These are phyloP conservation scores for Dothistroma septosporum DNA, from an alignment of 2,329 filamentous ascomycete species.

Conservation along the genomic window DNA sequence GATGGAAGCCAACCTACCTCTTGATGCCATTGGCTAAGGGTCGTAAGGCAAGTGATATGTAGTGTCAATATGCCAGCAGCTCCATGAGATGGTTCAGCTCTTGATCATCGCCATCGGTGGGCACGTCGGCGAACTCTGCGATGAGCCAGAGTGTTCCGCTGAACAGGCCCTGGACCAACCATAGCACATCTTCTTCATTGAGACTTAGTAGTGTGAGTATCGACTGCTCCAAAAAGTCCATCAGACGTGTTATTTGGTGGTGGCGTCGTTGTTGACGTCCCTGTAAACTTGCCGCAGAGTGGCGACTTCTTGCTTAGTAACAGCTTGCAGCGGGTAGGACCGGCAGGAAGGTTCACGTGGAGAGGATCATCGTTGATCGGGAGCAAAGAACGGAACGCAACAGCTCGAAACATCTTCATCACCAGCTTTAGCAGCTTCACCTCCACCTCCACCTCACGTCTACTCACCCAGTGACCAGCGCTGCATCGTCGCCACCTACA, in stretches of 20 bases:
- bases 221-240: background rate
- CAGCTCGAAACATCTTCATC: background rate
- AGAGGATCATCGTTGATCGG: background rate
- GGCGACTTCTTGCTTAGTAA: background rate
- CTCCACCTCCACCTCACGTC: background rate
- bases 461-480: background rate
- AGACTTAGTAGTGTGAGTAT: conserved; percentile 10
- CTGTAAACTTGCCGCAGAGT: background rate
- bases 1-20: background rate
- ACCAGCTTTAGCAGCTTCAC: background rate
- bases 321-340: background rate
- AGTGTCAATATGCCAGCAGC: background rate
- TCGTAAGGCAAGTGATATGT: background rate
- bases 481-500: background rate
- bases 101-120: background rate
- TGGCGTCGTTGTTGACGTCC: background rate
- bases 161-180: conserved; percentile 13
- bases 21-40: background rate
- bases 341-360: background rate
- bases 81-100: conserved; percentile 9
- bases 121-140: conserved; percentile 13
- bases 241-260: background rate
- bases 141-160: conserved; percentile 18
- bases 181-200: conserved; percentile 11
- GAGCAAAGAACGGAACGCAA: background rate